A percentile compares a stretch with the other conserved stretches of the same genome.
Evolutionary conservation across 805 yeast species (phyloP).

Genomic region (Saccharomycopsis selenospora): DNA sequence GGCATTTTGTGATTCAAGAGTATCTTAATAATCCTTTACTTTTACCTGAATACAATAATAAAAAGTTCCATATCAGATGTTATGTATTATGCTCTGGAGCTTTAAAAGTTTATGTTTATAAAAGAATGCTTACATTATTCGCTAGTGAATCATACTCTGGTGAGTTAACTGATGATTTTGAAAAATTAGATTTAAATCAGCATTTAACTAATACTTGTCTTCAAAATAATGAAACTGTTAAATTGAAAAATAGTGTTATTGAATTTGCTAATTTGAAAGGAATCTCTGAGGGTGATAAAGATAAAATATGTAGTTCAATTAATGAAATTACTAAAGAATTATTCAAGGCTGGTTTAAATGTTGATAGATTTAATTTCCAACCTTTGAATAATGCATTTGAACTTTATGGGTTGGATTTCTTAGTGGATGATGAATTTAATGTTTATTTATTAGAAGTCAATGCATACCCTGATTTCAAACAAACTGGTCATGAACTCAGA

Average conservation of each 20-base stretch:
- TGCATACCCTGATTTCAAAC: conserved; percentile 94
- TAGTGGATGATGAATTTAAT: conserved; percentile 49
- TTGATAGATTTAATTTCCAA: conserved; percentile 78
- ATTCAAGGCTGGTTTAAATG: conserved; percentile 72
- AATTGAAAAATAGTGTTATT: conserved; percentile 41
- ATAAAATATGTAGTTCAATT: conserved; percentile 45
- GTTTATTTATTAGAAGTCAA: conserved; percentile 77
- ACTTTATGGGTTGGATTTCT: conserved; percentile 81
- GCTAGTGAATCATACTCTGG: conserved; percentile 47
- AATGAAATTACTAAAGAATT: conserved; percentile 58
- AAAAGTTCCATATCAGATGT: conserved; percentile 84
- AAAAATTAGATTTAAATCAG: conserved; percentile 45
- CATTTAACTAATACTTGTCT: conserved; percentile 94
- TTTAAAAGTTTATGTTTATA: conserved; percentile 70
- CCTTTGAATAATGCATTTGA: conserved; percentile 80
- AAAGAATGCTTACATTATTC: conserved; percentile 74
- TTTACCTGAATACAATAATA: conserved; percentile 47
- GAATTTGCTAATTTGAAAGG: conserved; percentile 49
- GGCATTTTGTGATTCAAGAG: conserved; percentile 88
- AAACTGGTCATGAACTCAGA: conserved; percentile 77
- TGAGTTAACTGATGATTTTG: conserved; percentile 23
- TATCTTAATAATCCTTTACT: conserved; percentile 67
- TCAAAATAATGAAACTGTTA: conserved; percentile 47
- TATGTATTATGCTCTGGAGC: conserved; percentile 75
- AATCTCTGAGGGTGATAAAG: conserved; percentile 31